A percentile compares a stretch with the other conserved stretches of the same genome.
phyloP scores from a whole-genome alignment of 441 rosid species.

The Lepidium campestre region DNA sequence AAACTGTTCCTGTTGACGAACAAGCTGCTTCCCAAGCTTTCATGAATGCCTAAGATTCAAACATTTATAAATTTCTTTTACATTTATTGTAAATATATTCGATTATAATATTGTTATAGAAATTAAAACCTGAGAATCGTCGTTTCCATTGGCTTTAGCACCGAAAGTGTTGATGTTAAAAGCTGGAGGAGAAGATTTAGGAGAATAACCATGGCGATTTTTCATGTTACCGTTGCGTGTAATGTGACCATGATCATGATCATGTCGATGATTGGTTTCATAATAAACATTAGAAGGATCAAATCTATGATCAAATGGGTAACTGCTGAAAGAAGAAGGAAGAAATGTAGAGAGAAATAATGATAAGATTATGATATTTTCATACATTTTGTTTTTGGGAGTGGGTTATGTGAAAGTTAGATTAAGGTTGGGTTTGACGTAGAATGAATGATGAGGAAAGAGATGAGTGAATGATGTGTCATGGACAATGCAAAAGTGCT shows the following conservation, averaged over 20 bases:
- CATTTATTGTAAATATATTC: neutral
- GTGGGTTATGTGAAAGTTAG: slow-evolving; percentile 22
- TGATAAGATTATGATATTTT: slow-evolving; percentile 6
- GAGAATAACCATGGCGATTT: slow-evolving; percentile 13
- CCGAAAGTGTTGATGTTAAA: slow-evolving; percentile 67
- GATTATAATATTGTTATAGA: neutral
- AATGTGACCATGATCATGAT: slow-evolving; percentile 16
- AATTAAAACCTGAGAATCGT: slow-evolving; percentile 53
- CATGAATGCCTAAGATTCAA: slow-evolving; percentile 54
- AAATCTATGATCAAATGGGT: slow-evolving; percentile 17
- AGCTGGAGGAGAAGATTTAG: slow-evolving; percentile 22
- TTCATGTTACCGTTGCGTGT: neutral
- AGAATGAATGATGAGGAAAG: slow-evolving; percentile 9
- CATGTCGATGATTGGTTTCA: slow-evolving; percentile 17
- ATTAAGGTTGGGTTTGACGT: slow-evolving; percentile 27
- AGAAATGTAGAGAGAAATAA: slow-evolving; percentile 14
- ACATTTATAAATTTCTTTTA: neutral
- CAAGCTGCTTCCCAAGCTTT: slow-evolving; percentile 82
- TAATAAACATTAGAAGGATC: slow-evolving; percentile 4
- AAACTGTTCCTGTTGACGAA: slow-evolving; percentile 45
- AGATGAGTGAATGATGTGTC: slow-evolving; percentile 15
- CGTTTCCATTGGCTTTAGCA: slow-evolving; percentile 67
- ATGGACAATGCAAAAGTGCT: slow-evolving; percentile 14
- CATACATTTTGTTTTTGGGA: slow-evolving; percentile 9
- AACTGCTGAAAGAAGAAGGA: slow-evolving; percentile 19